These are phyloP conservation scores for Cucurbita maxima DNA, from an alignment of 306 rosid species.

Conservation along the genomic window DNA sequence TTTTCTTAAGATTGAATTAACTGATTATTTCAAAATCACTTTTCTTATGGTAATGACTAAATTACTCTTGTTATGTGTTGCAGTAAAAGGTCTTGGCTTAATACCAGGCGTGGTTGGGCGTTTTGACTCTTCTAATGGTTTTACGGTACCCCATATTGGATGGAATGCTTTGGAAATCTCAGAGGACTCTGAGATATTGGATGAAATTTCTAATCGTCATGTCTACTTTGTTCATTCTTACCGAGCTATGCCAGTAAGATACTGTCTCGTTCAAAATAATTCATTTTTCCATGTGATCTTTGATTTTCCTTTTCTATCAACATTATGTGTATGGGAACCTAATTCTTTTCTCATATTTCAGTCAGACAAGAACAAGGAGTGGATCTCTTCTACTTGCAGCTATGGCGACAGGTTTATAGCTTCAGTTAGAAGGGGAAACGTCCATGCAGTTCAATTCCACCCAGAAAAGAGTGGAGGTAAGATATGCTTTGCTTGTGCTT, in stretches of 20 bases:
- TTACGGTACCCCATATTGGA: conserved; percentile 91
- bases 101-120: conserved; percentile 86
- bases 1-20: not conserved
- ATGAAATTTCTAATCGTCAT: conserved; percentile 62
- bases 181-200: conserved; percentile 60
- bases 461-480: conserved; percentile 98
- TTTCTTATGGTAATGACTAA: conserved; percentile 3
- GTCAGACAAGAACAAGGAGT: conserved; percentile 80
- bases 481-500: conserved; percentile 16
- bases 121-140: conserved; percentile 82
- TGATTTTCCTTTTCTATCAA: not conserved
- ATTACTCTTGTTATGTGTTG: conserved; percentile 18
- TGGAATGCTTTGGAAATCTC: conserved; percentile 79
- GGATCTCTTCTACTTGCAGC: conserved; percentile 84
- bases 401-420: conserved; percentile 85
- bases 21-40: not conserved
- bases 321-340: not conserved
- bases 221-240: conserved; percentile 94
- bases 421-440: conserved; percentile 77
- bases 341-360: conserved; percentile 16
- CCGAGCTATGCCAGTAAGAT: conserved; percentile 71
- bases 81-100: conserved; percentile 92
- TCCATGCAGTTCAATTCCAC: conserved; percentile 96
- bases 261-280: not conserved
- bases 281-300: not conserved